These are phyloP conservation scores for Claviceps monticola DNA, from an alignment of 2,329 filamentous ascomycete species.

Conservation along the genomic window DNA sequence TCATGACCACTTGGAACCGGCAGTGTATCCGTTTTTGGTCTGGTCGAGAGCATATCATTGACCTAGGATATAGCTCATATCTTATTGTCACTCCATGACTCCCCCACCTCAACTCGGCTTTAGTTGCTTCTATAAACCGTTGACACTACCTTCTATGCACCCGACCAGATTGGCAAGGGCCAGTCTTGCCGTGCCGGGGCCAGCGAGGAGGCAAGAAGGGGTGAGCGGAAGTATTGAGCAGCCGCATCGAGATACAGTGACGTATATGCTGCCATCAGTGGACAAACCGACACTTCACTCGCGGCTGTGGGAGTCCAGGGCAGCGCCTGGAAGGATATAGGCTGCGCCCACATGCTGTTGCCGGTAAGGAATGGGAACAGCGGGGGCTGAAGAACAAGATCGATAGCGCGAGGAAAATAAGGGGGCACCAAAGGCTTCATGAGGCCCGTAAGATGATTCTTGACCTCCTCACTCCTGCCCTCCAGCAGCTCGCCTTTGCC, in stretches of 20 bases:
- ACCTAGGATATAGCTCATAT: too few relatives aligned
- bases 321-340: conserved; percentile 52
- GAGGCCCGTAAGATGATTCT: conserved; percentile 68
- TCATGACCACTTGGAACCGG: too few relatives aligned
- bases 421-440: conserved; percentile 79
- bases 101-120: conserved; percentile 21
- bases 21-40: too few relatives aligned
- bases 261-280: conserved; percentile 68
- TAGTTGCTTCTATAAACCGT: conserved; percentile 28
- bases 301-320: conserved; percentile 72
- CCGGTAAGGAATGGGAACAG: conserved; percentile 66
- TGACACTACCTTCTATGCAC: conserved; percentile 64
- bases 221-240: conserved; percentile 66
- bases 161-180: conserved; percentile 79
- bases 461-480: conserved; percentile 87
- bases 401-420: conserved; percentile 67
- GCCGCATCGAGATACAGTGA: conserved; percentile 52
- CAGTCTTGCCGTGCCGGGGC: conserved; percentile 55
- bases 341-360: conserved; percentile 70
- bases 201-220: conserved; percentile 56
- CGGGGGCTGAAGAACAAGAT: conserved; percentile 75
- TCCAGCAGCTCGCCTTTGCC: conserved; percentile 85
- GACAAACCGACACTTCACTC: conserved; percentile 60
- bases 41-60: too few relatives aligned
- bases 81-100: background rate